Evolutionary conservation across 306 rosid species (phyloP).

Genomic region (Acacia acuminata): DNA sequence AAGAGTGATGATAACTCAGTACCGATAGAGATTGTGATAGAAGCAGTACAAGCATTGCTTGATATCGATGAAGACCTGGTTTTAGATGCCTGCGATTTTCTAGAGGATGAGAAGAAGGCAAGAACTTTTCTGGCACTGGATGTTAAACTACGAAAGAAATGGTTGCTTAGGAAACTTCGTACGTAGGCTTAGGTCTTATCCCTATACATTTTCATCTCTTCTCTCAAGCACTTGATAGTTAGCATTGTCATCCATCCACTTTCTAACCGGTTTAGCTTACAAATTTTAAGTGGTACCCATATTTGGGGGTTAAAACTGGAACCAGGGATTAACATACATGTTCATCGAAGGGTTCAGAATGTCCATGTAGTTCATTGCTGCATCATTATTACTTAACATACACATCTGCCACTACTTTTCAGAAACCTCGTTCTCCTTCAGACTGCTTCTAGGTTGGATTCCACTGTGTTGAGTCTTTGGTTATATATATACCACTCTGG

Average conservation of each 20-base stretch:
- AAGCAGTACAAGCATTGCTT: constrained; percentile 76
- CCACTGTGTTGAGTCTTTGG: not conserved
- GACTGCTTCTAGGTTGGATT: not conserved
- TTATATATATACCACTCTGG: no score
- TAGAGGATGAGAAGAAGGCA: constrained; percentile 80
- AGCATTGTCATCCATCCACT: not conserved
- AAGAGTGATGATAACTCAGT: constrained; percentile 44
- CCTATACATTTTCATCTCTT: not conserved
- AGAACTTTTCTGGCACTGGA: constrained; percentile 73
- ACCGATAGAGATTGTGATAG: constrained; percentile 58
- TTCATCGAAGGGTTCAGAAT: not conserved
- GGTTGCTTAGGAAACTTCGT: constrained; percentile 77
- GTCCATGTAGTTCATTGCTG: not conserved
- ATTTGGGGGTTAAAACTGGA: not conserved
- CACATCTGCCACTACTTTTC: not conserved
- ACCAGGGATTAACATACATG: not conserved
- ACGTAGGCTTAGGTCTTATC: constrained; percentile 30
- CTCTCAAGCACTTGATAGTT: constrained; percentile 1
- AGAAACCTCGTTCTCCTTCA: not conserved
- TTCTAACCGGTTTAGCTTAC: constrained; percentile 6
- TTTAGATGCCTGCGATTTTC: constrained; percentile 75
- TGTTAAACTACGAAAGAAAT: constrained; percentile 61
- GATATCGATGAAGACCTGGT: constrained; percentile 82
- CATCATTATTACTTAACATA: not conserved
- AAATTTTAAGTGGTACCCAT: not conserved